Evolutionary conservation across 768 basidiomycete species (phyloP).

Genomic region (Pilatotrama ljubarskyi): DNA sequence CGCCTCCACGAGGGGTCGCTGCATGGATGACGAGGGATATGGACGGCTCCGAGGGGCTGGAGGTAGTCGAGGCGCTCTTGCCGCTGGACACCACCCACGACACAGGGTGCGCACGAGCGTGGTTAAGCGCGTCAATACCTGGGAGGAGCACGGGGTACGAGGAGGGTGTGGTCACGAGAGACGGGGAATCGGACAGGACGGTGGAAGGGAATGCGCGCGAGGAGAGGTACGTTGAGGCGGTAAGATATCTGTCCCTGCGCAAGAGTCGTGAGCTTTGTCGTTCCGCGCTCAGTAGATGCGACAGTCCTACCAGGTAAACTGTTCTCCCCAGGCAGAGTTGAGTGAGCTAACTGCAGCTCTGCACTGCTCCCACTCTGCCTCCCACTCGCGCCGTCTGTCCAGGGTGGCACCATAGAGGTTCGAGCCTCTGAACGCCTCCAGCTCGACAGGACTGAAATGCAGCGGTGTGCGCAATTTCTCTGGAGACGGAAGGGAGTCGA

Average conservation of each 20-base stretch:
- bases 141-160: slow-evolving; percentile 83
- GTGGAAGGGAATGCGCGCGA: slow-evolving; percentile 91
- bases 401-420: slow-evolving; percentile 78
- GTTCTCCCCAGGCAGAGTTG: slow-evolving; percentile 44
- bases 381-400: slow-evolving; percentile 65
- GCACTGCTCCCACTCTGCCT: slow-evolving; percentile 62
- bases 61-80: neutral
- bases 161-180: slow-evolving; percentile 48
- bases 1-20: slow-evolving; percentile 41
- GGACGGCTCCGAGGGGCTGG: slow-evolving; percentile 28
- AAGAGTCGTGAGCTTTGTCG: no score
- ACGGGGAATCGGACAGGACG: slow-evolving; percentile 59
- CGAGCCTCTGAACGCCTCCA: slow-evolving; percentile 68
- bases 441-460: slow-evolving; percentile 65
- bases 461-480: slow-evolving; percentile 67
- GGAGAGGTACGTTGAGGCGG: slow-evolving; percentile 74
- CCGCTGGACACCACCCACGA: slow-evolving; percentile 67
- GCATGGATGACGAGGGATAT: slow-evolving; percentile 67
- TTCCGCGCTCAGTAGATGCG: neutral
- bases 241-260: slow-evolving; percentile 68
- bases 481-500: slow-evolving; percentile 61
- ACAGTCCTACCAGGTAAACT: slow-evolving; percentile 64
- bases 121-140: slow-evolving; percentile 85
- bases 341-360: slow-evolving; percentile 37
- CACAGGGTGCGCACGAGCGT: slow-evolving; percentile 75